Evolutionary conservation across 1,284 basidiomycete species (phyloP).

Genomic region (Xanthoconium separans): DNA sequence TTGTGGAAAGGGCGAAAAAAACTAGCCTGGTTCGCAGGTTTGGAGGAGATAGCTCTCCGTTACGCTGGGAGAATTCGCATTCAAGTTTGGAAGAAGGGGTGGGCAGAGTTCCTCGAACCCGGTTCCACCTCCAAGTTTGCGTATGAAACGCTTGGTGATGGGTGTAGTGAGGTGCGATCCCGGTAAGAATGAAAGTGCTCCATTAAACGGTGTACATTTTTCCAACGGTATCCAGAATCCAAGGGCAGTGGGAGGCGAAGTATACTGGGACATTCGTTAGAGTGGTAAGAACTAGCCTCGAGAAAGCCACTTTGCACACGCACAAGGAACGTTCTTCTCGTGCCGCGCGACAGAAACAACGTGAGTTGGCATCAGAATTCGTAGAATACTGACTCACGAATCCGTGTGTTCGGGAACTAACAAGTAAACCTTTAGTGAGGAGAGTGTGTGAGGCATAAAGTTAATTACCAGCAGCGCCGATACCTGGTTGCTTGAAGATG

Average conservation of each 20-base stretch:
- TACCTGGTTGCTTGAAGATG: constrained; percentile 86
- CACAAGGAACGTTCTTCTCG: constrained; percentile 69
- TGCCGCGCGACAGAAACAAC: constrained; percentile 1
- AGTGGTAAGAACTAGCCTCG: background rate
- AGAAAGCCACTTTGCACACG: constrained; percentile 16
- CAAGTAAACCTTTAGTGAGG: constrained; percentile 23
- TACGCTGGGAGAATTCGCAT: background rate
- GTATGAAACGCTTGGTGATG: constrained; percentile 82
- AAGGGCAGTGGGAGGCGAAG: constrained; percentile 85
- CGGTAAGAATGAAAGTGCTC: constrained; percentile 88
- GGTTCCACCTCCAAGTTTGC: constrained; percentile 70
- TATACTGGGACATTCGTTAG: constrained; percentile 60
- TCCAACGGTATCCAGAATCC: constrained; percentile 97
- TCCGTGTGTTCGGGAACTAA: constrained; percentile 76
- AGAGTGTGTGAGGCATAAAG: background rate
- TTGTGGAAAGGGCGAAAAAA: background rate
- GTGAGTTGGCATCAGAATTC: constrained; percentile 1
- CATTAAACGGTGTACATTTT: constrained; percentile 80
- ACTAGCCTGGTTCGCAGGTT: constrained; percentile 72
- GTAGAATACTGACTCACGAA: constrained; percentile 54
- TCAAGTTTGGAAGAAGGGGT: constrained; percentile 35
- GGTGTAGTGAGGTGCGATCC: constrained; percentile 80
- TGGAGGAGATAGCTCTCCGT: constrained; percentile 66
- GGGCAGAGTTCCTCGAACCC: constrained; percentile 68
- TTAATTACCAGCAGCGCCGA: constrained; percentile 79